Evolutionary conservation across 2,329 filamentous ascomycete species (phyloP).

Genomic region (Biscogniauxia mediterranea): DNA sequence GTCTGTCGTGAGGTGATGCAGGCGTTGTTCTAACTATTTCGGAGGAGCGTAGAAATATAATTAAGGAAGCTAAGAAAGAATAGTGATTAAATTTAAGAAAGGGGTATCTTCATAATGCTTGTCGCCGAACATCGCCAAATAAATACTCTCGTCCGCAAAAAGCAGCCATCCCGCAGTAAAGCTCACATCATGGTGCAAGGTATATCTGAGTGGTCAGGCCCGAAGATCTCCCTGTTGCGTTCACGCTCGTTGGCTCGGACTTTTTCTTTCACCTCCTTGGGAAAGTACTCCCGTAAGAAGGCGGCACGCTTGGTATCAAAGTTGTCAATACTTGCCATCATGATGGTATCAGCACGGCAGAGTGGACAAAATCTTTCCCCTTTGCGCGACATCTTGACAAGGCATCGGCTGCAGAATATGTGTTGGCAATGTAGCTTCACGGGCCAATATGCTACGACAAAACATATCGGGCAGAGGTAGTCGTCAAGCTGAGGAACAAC

Average conservation of each 20-base stretch:
- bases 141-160: neutral
- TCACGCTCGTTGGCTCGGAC: slow-evolving; percentile 71
- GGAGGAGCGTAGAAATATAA: too few relatives aligned
- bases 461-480: slow-evolving; percentile 79
- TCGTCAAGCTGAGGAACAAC: slow-evolving; percentile 81
- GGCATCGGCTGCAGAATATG: slow-evolving; percentile 79
- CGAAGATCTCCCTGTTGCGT: slow-evolving; percentile 70
- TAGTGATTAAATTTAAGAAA: neutral
- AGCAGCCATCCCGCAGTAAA: neutral
- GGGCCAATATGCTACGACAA: slow-evolving; percentile 75
- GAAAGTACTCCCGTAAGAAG: slow-evolving; percentile 75
- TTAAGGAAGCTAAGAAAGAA: neutral
- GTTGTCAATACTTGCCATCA: slow-evolving; percentile 68
- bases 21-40: neutral
- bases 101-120: neutral
- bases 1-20: slow-evolving; percentile 28
- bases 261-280: slow-evolving; percentile 66
- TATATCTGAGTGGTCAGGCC: slow-evolving; percentile 59
- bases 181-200: slow-evolving; percentile 60
- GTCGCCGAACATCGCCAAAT: neutral
- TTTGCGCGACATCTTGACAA: slow-evolving; percentile 74
- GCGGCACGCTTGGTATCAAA: slow-evolving; percentile 66
- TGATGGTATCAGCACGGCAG: slow-evolving; percentile 70
- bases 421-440: slow-evolving; percentile 74
- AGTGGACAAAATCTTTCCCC: slow-evolving; percentile 70